Conservation (phyloP, 2,329 filamentous ascomycete species). For the Chalara sp. region DNA sequence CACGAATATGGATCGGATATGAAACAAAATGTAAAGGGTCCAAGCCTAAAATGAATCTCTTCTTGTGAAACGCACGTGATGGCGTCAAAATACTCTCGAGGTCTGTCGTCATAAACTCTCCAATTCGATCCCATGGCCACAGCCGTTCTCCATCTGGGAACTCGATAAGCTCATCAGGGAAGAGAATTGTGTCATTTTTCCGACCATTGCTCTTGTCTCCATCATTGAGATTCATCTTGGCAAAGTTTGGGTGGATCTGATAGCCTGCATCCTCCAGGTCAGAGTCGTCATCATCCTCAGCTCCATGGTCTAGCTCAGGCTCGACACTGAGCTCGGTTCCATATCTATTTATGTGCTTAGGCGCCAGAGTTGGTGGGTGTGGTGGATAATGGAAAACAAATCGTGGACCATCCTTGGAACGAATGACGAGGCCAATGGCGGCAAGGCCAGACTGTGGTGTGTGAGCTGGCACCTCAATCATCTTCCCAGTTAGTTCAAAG, state of each 20-base stretch:
- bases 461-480: too few relatives aligned
- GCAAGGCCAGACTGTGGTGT: slow-evolving; percentile 32
- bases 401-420: slow-evolving; percentile 70
- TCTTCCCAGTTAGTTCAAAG: too few relatives aligned
- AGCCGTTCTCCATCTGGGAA: slow-evolving; percentile 50
- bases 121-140: slow-evolving; percentile 65
- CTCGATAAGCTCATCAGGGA: slow-evolving; percentile 37
- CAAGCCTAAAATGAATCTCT: slow-evolving; percentile 72
- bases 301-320: slow-evolving; percentile 20
- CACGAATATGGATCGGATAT: slow-evolving; percentile 74
- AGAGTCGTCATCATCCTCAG: slow-evolving; percentile 27
- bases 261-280: slow-evolving; percentile 44
- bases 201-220: slow-evolving; percentile 9
- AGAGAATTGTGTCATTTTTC: slow-evolving; percentile 13
- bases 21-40: slow-evolving; percentile 76
- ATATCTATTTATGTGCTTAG: slow-evolving; percentile 19
- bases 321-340: slow-evolving; percentile 25
- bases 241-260: slow-evolving; percentile 26
- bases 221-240: slow-evolving; percentile 16
- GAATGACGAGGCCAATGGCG: slow-evolving; percentile 24
- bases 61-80: slow-evolving; percentile 69
- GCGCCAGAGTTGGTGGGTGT: slow-evolving; percentile 34
- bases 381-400: slow-evolving; percentile 88
- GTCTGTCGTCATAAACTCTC: slow-evolving; percentile 68
- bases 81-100: slow-evolving; percentile 77